Percentiles rank a stretch among this genome's conserved stretches.
phyloP scores from a whole-genome alignment of 768 basidiomycete genomes.

The Kwoniella sp. region DNA sequence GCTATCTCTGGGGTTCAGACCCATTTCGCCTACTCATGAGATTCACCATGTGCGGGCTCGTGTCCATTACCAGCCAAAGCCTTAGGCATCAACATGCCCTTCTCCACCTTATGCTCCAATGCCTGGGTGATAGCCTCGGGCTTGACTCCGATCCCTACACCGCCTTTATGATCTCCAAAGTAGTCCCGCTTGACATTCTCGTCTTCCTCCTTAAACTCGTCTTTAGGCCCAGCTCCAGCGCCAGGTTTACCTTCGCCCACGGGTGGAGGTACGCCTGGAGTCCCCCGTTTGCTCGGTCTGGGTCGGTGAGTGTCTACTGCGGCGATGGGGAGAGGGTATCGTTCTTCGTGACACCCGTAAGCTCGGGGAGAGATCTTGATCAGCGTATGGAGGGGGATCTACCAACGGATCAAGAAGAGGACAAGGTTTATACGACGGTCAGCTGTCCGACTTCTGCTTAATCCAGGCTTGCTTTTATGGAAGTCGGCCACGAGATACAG shows the following conservation, averaged over 20 bases:
- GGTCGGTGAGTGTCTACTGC: constrained; percentile 93
- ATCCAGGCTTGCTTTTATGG: too few species aligned
- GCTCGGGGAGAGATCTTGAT: constrained; percentile 98
- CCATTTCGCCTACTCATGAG: constrained; percentile 1
- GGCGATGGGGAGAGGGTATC: constrained; percentile 83
- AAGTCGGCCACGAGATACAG: too few species aligned
- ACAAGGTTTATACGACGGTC: too few species aligned
- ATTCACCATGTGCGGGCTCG: neutral
- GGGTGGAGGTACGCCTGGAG: constrained; percentile 1
- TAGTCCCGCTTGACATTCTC: constrained; percentile 36
- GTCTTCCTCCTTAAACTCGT: neutral
- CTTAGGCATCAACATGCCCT: constrained; percentile 37
- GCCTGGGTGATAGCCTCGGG: constrained; percentile 21
- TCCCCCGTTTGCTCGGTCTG: constrained; percentile 36
- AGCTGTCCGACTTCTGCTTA: neutral
- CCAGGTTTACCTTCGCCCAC: neutral
- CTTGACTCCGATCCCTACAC: constrained; percentile 18
- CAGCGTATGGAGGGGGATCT: constrained; percentile 74
- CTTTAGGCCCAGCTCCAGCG: neutral
- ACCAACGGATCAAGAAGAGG: neutral
- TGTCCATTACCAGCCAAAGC: constrained; percentile 10
- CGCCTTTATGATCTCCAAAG: constrained; percentile 34
- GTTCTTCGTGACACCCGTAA: constrained; percentile 97
- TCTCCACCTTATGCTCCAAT: constrained; percentile 24
- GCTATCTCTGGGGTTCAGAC: too few species aligned